Evolutionary conservation across 371 early-diverging fungal genomes (phyloP), one percentile per base, ranked within the genome.

Genomic region (Nematocida displodere): DNA sequence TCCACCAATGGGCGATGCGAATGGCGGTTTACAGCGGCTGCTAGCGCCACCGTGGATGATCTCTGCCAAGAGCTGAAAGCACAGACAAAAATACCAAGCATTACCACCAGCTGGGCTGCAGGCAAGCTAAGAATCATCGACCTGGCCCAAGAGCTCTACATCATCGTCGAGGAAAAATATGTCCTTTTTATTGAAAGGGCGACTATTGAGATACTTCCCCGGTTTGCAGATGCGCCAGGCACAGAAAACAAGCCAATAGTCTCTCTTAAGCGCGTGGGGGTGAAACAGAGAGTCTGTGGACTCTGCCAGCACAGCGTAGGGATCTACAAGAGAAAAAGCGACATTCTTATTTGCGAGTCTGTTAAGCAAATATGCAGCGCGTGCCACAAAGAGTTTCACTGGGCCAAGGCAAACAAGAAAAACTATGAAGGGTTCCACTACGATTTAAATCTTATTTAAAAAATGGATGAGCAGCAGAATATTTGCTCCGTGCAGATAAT

Each of bases 351-450:
- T 17, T 26, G 36, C 0, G 17, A 36, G 3, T 17, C 48, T 0
- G 37, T 39, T 15, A 71, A 62, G 20, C 26, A 24, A 22, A 52
- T 71, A 17, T 71, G 75, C 61, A 42, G 20, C 1, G 5, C n/a
- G 58, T 71, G 75, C 50, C 61, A 71, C 39, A 33, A 44, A 29
- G 75, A 46, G 4, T 62, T 71, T 28, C 75, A 71, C 48, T 71
- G 75, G 75, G 8, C 49, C 24, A 26, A 4, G 31, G 31, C 36
- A 1, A 62, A 62, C 24, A 28, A 62, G 20, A 47, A 37, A 34
- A 7, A 28, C 40, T 71, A 71, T 34, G 39, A 34, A 13, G 22
- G 46, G 0, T 71, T 71, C 36, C 28, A 4, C 24, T 71, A 71
- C 33, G 68, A 67, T n/a, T n/a, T n/a, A n/a, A n/a, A n/a, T n/a